Conservation (phyloP, 352 stramenopile genomes). For the Aphanomyces stellatus region DNA sequence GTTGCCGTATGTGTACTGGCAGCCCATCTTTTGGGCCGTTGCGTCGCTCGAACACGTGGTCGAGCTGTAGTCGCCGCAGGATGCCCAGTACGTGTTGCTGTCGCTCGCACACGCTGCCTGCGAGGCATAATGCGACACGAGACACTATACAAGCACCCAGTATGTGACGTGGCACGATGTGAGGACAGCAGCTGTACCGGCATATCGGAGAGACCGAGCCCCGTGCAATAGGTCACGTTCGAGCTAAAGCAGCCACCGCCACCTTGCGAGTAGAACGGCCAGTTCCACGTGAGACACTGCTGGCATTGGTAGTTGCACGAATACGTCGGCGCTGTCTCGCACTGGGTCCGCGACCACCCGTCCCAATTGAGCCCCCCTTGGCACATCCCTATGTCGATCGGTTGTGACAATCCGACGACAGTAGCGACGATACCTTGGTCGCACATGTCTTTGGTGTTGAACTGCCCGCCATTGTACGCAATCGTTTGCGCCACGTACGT, state of each 20-base stretch:
- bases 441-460: background rate
- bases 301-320: background rate
- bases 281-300: background rate
- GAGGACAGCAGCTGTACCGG: background rate
- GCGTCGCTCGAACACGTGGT: background rate
- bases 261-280: constrained; percentile 2
- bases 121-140: background rate
- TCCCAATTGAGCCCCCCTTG: background rate
- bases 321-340: background rate
- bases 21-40: background rate
- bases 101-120: background rate
- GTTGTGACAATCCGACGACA: background rate
- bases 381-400: background rate
- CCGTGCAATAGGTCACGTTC: background rate
- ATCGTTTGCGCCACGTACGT: background rate
- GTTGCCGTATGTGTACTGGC: background rate
- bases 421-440: background rate
- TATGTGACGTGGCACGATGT: background rate
- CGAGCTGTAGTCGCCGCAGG: background rate
- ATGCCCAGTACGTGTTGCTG: background rate
- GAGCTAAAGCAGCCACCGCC: constrained; percentile 7
- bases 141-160: background rate
- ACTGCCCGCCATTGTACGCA: background rate
- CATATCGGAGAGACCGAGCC: background rate
- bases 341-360: background rate